phyloP scores from a whole-genome alignment of 2,329 filamentous ascomycete genomes.

The Penicillium fuscoglaucum region DNA sequence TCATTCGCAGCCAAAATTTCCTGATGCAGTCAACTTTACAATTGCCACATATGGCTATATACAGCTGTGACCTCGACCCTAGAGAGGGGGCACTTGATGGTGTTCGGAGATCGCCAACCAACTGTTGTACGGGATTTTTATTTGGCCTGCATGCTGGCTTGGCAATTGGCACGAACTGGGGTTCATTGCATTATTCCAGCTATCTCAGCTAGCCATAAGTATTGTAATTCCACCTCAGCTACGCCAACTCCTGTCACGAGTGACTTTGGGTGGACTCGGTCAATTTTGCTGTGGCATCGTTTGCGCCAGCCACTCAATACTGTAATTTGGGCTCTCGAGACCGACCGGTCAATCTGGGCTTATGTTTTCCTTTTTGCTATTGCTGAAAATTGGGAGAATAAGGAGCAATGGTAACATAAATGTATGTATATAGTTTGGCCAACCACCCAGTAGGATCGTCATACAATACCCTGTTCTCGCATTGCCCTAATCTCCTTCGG shows the following conservation, averaged over 20 bases:
- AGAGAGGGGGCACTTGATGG: background rate
- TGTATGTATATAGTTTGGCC: background rate
- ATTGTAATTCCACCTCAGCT: background rate
- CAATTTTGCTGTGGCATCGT: background rate
- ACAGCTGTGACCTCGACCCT: background rate
- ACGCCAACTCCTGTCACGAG: background rate
- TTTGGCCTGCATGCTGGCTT: conserved; percentile 1
- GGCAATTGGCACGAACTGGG: background rate
- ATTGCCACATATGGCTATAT: background rate
- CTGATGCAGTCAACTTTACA: background rate
- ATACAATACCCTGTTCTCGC: background rate
- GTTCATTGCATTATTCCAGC: background rate
- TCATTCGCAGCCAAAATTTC: background rate
- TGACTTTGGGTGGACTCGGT: background rate
- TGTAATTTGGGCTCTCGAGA: background rate
- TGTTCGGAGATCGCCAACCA: background rate
- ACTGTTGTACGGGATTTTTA: background rate
- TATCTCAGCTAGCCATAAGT: background rate
- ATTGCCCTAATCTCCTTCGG: background rate
- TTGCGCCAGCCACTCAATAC: background rate
- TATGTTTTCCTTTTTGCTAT: background rate
- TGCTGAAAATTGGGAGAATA: background rate
- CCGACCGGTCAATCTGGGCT: background rate
- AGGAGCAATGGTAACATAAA: no score
- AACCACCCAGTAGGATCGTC: background rate